phyloP scores from a whole-genome alignment of 768 basidiomycete species.

The Kwoniella botswanensis region DNA sequence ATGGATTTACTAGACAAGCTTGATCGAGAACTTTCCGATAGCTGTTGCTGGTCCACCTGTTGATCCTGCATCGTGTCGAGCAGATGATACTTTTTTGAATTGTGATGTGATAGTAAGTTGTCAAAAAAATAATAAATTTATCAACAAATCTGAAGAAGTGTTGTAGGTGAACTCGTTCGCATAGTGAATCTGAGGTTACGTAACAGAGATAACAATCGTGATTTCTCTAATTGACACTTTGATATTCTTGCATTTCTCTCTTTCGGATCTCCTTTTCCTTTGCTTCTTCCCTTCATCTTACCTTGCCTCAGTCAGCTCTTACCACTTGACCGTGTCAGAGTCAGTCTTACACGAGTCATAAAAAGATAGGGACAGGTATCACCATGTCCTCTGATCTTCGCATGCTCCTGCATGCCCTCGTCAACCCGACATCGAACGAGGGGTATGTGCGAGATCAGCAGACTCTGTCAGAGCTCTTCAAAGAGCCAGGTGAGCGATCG shows the following conservation, averaged over 20 bases:
- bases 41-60: neutral
- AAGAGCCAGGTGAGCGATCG: conserved; percentile 44
- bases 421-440: conserved; percentile 41
- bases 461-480: conserved; percentile 44
- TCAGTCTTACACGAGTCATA: neutral
- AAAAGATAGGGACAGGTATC: neutral
- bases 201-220: too few relatives aligned
- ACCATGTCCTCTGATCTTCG: conserved; percentile 28
- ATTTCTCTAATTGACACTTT: too few relatives aligned
- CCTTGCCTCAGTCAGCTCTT: too few relatives aligned
- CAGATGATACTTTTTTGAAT: neutral
- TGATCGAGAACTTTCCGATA: neutral
- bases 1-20: conserved; percentile 21
- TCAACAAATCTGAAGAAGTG: too few relatives aligned
- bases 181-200: too few relatives aligned
- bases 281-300: too few relatives aligned
- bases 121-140: too few relatives aligned
- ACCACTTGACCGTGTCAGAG: neutral
- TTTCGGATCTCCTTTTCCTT: too few relatives aligned
- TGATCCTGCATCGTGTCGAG: neutral
- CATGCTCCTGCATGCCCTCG: conserved; percentile 36
- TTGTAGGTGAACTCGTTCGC: too few relatives aligned
- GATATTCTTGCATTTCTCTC: too few relatives aligned
- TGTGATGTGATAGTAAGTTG: too few relatives aligned
- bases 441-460: conserved; percentile 44